Evolutionary conservation across 352 stramenopile genomes (phyloP).

Genomic region (Proteromonas lacertae): DNA sequence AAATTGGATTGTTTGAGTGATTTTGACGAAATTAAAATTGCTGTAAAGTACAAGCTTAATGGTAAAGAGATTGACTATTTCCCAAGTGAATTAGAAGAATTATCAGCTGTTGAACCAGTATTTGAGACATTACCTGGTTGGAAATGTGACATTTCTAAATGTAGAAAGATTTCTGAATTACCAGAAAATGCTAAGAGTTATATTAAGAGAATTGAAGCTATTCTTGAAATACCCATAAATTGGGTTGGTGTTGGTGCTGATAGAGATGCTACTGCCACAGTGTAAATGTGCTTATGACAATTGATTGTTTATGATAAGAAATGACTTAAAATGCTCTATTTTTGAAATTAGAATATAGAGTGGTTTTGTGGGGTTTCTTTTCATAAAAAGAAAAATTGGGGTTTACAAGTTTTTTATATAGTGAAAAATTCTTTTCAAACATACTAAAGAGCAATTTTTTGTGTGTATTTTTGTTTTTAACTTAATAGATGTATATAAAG

Average conservation of each 20-base stretch:
- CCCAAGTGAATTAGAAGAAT: conserved; percentile 58
- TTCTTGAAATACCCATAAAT: conserved; percentile 71
- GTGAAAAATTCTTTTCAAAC: too few species aligned
- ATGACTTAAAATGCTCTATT: too few species aligned
- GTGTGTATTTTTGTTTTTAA: too few species aligned
- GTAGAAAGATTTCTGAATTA: conserved; percentile 75
- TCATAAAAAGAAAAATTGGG: too few species aligned
- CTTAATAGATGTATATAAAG: too few species aligned
- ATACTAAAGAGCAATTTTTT: too few species aligned
- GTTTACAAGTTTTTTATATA: too few species aligned
- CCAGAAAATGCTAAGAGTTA: conserved; percentile 70
- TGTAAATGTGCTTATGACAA: too few species aligned
- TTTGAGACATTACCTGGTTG: conserved; percentile 70
- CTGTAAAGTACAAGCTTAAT: conserved; percentile 66
- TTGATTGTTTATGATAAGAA: too few species aligned
- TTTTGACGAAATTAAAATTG: conserved; percentile 69
- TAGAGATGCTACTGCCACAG: too few species aligned
- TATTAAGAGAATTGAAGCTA: conserved; percentile 64
- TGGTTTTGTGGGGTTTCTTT: too few species aligned
- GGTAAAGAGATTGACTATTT: conserved; percentile 64
- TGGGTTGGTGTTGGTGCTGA: conserved; percentile 90
- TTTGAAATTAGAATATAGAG: too few species aligned
- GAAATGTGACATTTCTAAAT: conserved; percentile 78
- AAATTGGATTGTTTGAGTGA: conserved; percentile 95
- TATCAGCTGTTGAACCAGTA: conserved; percentile 68